Percentiles rank a stretch among this genome's conserved stretches.
These are phyloP conservation scores for Phytophthora sp. DNA, from an alignment of 352 stramenopile species.

Conservation along the genomic window DNA sequence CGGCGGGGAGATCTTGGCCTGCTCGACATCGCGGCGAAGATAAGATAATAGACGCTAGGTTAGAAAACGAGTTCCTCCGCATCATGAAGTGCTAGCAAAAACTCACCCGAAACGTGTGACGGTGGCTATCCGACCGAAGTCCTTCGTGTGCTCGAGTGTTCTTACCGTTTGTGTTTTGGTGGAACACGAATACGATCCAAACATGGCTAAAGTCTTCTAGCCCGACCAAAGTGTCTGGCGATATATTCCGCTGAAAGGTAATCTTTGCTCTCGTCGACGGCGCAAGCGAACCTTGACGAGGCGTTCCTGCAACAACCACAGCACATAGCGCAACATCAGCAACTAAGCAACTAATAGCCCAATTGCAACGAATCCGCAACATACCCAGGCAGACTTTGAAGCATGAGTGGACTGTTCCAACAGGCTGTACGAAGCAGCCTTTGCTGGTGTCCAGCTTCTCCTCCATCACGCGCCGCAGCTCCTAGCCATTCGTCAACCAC, in stretches of 20 bases:
- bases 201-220: slow-evolving; percentile 84
- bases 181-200: slow-evolving; percentile 92
- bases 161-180: slow-evolving; percentile 91
- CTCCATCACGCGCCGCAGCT: slow-evolving; percentile 73
- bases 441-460: slow-evolving; percentile 80
- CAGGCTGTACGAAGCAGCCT: slow-evolving; percentile 78
- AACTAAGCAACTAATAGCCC: background rate
- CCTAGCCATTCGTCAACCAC: too few relatives aligned
- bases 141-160: slow-evolving; percentile 68
- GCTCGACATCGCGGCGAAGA: too few relatives aligned
- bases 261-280: slow-evolving; percentile 74
- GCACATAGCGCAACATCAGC: background rate
- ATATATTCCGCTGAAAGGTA: slow-evolving; percentile 81
- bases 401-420: slow-evolving; percentile 80
- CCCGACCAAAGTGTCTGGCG: slow-evolving; percentile 73
- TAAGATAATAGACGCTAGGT: too few relatives aligned
- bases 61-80: too few relatives aligned
- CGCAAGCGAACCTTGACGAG: slow-evolving; percentile 83
- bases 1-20: slow-evolving; percentile 77
- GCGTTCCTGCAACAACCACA: slow-evolving; percentile 53
- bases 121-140: slow-evolving; percentile 74
- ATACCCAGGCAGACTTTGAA: slow-evolving; percentile 72
- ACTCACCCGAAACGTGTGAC: slow-evolving; percentile 63
- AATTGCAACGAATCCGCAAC: background rate
- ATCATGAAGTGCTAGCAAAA: too few relatives aligned